phyloP scores from a whole-genome alignment of 1,284 basidiomycete species.

The Amylostereum areolatum region DNA sequence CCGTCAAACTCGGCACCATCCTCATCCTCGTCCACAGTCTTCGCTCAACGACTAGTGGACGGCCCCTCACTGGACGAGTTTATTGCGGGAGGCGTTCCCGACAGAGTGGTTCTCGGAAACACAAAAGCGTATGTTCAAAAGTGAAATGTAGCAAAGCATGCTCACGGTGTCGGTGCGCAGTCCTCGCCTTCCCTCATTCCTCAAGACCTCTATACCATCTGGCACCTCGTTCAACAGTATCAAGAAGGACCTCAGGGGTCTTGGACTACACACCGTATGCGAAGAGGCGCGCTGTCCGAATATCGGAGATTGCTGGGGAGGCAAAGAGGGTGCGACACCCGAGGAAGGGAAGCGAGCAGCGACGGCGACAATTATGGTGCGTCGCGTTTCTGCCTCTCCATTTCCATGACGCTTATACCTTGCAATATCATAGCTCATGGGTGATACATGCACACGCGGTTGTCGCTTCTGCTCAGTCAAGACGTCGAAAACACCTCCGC shows the following conservation, averaged over 20 bases:
- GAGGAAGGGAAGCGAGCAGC: conserved; percentile 77
- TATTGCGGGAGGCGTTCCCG: conserved; percentile 54
- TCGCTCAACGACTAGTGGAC: conserved; percentile 56
- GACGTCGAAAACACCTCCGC: conserved; percentile 84
- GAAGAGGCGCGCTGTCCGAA: conserved; percentile 99
- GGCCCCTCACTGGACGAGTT: conserved; percentile 87
- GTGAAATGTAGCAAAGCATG: background rate
- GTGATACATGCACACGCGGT: conserved; percentile 98
- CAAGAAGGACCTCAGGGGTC: conserved; percentile 90
- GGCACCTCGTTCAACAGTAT: conserved; percentile 88
- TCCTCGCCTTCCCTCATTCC: conserved; percentile 83
- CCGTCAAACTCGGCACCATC: conserved; percentile 26
- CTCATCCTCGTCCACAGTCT: conserved; percentile 36
- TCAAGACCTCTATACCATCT: conserved; percentile 93
- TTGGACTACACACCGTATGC: conserved; percentile 93
- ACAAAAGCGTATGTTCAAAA: conserved; percentile 54
- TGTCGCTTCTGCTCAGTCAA: conserved; percentile 98
- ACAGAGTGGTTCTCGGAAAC: conserved; percentile 76
- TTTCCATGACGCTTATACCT: conserved; percentile 3
- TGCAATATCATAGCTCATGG: conserved; percentile 73
- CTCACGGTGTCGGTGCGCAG: conserved; percentile 31
- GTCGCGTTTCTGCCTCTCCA: conserved; percentile 15
- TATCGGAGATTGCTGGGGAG: conserved; percentile 99
- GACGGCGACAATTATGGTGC: conserved; percentile 98
- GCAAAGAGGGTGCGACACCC: conserved; percentile 68